A percentile compares a stretch with the other conserved stretches of the same genome.
Evolutionary conservation across 805 yeast species (phyloP).

Genomic region (Torulaspora microellipsoides): DNA sequence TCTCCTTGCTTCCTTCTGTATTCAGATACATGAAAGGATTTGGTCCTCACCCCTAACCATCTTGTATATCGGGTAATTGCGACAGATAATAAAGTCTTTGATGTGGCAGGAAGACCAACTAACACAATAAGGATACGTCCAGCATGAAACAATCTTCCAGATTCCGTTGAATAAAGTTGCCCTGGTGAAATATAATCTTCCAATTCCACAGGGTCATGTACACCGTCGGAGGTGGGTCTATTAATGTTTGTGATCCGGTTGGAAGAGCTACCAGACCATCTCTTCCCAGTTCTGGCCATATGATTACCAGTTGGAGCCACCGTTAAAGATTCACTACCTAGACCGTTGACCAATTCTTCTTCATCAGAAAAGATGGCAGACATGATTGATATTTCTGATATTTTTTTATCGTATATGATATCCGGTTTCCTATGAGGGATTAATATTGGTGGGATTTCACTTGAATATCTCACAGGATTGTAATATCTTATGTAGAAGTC

Average conservation of each 20-base stretch:
- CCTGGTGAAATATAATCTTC: slow-evolving; percentile 74
- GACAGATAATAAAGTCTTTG: slow-evolving; percentile 90
- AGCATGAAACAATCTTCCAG: slow-evolving; percentile 91
- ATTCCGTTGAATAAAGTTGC: slow-evolving; percentile 86
- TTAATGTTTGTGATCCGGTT: slow-evolving; percentile 10
- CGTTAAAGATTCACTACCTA: slow-evolving; percentile 25
- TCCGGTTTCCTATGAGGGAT: too few species aligned
- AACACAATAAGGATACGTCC: slow-evolving; percentile 86
- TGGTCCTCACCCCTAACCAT: slow-evolving; percentile 94
- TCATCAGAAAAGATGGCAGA: slow-evolving; percentile 32
- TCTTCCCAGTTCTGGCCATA: slow-evolving; percentile 49
- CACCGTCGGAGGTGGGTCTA: slow-evolving; percentile 44
- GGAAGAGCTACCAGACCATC: slow-evolving; percentile 40
- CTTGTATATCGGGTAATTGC: slow-evolving; percentile 86
- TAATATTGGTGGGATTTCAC: too few species aligned
- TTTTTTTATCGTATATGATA: too few species aligned
- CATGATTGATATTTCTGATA: slow-evolving; percentile 14
- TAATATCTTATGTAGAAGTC: too few species aligned
- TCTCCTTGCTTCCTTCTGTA: slow-evolving; percentile 58
- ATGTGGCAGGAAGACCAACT: slow-evolving; percentile 93
- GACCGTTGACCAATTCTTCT: slow-evolving; percentile 26
- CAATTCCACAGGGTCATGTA: slow-evolving; percentile 46
- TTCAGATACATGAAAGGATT: slow-evolving; percentile 87
- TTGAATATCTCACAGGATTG: too few species aligned
- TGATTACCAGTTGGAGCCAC: slow-evolving; percentile 51